phyloP scores from a whole-genome alignment of 345 rosid species.

The Laguncularia racemosa region DNA sequence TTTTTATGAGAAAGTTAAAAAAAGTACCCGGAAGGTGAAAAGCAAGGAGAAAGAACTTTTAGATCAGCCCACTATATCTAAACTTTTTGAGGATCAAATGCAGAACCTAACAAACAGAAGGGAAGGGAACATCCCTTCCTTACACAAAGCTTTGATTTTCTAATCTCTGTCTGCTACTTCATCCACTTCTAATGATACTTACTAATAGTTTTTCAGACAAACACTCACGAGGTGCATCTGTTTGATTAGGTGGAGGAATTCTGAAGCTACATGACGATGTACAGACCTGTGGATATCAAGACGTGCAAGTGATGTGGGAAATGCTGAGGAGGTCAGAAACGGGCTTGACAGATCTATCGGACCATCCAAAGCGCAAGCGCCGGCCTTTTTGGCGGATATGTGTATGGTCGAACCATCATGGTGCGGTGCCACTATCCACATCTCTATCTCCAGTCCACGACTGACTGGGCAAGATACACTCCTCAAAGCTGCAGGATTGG shows the following conservation, averaged over 20 bases:
- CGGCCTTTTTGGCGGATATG: slow-evolving; percentile 50
- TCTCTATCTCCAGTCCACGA: slow-evolving; percentile 28
- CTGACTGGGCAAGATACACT: slow-evolving; percentile 3
- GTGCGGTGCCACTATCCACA: slow-evolving; percentile 33
- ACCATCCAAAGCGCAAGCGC: slow-evolving; percentile 31
- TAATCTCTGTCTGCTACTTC: slow-evolving; percentile 3
- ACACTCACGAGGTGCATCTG: background rate
- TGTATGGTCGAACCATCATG: slow-evolving; percentile 39
- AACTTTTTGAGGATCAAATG: too few relatives aligned
- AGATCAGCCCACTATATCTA: too few relatives aligned
- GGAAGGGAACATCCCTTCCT: too few relatives aligned
- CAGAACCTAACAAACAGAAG: too few relatives aligned
- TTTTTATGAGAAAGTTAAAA: too few relatives aligned
- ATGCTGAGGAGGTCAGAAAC: slow-evolving; percentile 48
- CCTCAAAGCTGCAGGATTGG: too few relatives aligned
- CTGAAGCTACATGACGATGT: slow-evolving; percentile 59
- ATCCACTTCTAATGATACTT: background rate
- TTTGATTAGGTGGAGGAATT: slow-evolving; percentile 35
- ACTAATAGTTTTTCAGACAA: background rate
- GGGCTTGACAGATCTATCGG: slow-evolving; percentile 25
- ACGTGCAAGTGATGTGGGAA: slow-evolving; percentile 75
- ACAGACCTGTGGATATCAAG: slow-evolving; percentile 57
- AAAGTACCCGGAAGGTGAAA: too few relatives aligned
- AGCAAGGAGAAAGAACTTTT: too few relatives aligned
- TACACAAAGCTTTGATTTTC: too few relatives aligned